Evolutionary conservation across 176 grass and related monocot species (phyloP).

Genomic region (Themeda triandra): DNA sequence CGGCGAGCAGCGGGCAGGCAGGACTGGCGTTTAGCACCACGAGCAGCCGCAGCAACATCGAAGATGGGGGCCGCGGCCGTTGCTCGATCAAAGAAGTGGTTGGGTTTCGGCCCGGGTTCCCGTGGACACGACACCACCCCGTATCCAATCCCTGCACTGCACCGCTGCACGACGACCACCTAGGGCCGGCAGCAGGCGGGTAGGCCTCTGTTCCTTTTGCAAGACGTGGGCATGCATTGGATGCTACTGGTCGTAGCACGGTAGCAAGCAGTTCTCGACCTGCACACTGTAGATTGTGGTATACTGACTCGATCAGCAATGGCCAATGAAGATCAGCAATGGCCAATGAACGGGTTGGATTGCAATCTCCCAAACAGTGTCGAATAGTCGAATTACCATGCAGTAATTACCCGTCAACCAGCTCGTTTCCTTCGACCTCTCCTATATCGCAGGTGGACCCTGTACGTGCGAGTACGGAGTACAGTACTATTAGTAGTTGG

Average conservation of each 20-base stretch:
- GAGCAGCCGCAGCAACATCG: neutral
- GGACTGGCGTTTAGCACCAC: neutral
- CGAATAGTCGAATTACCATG: neutral
- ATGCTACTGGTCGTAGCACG: constrained; percentile 5
- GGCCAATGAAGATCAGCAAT: neutral
- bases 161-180: neutral
- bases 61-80: neutral
- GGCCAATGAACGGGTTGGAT: neutral
- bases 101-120: too few relatives aligned
- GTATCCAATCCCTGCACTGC: neutral
- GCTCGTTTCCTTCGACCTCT: neutral
- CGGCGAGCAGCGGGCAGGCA: neutral
- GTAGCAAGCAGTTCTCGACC: neutral
- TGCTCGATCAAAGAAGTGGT: neutral
- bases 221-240: constrained; percentile 11
- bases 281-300: neutral
- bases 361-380: too few relatives aligned
- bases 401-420: neutral
- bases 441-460: neutral
- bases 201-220: neutral
- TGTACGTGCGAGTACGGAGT: neutral
- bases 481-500: too few relatives aligned
- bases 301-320: neutral
- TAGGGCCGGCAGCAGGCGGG: neutral
- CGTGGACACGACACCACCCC: neutral